phyloP scores from a whole-genome alignment of 306 rosid genomes.

The Begonia peltatifolia region DNA sequence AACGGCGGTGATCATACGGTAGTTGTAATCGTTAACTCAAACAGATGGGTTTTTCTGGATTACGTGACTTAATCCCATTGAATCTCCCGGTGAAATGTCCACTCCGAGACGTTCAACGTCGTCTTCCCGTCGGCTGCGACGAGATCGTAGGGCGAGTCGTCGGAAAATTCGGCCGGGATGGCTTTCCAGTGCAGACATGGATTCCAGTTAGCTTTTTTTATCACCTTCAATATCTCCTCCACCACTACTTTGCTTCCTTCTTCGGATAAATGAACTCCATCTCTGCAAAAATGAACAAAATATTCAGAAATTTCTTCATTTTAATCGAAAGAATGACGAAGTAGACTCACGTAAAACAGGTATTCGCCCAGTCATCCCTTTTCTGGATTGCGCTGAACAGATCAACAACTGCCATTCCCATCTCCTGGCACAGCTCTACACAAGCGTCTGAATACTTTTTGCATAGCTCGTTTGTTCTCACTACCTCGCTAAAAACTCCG shows the following conservation, averaged over 20 bases:
- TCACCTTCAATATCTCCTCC: conserved; percentile 57
- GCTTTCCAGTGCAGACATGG: conserved; percentile 84
- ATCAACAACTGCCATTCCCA: conserved; percentile 57
- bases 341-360: conserved; percentile 64
- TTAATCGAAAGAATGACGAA: neutral
- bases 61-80: conserved; percentile 41
- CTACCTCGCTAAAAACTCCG: conserved; percentile 42
- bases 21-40: too few relatives aligned
- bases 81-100: conserved; percentile 61
- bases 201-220: conserved; percentile 79
- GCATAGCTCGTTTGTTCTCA: conserved; percentile 85
- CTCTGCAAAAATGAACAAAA: conserved; percentile 29
- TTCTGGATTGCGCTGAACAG: conserved; percentile 61
- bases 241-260: conserved; percentile 88
- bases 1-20: too few relatives aligned
- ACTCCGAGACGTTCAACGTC: conserved; percentile 69
- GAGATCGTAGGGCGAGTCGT: conserved; percentile 75
- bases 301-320: neutral
- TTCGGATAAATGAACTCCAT: conserved; percentile 79
- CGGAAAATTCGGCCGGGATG: conserved; percentile 60
- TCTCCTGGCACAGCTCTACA: conserved; percentile 58
- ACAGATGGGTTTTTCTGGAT: too few relatives aligned
- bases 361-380: conserved; percentile 49
- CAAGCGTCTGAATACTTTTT: conserved; percentile 69
- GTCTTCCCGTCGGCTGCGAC: conserved; percentile 68